Percentiles rank a stretch among this genome's conserved stretches.
phyloP scores from a whole-genome alignment of 805 yeast species.

The Citeromyces matritensis region DNA sequence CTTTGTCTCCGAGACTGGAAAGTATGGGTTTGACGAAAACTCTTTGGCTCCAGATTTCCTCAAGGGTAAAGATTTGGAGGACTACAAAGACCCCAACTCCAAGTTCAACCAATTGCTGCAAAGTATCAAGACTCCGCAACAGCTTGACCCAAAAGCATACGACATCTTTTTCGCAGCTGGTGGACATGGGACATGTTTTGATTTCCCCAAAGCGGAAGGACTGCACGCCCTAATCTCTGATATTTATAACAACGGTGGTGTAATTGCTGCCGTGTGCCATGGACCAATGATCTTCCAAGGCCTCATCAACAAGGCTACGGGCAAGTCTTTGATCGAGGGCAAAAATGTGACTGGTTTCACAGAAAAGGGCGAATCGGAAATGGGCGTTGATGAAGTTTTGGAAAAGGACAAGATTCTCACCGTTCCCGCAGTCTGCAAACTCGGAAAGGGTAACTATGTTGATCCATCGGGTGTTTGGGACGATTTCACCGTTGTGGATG shows the following conservation, averaged over 20 bases:
- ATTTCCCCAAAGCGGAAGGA: constrained; percentile 34
- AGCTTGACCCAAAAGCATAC: constrained; percentile 31
- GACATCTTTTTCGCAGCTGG: constrained; percentile 46
- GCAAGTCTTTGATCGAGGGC: constrained; percentile 30
- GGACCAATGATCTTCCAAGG: constrained; percentile 48
- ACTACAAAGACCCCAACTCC: constrained; percentile 14
- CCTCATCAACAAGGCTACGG: constrained; percentile 23
- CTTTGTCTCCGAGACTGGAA: constrained; percentile 45
- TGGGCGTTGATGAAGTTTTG: constrained; percentile 13
- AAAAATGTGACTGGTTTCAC: constrained; percentile 48
- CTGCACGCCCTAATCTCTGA: constrained; percentile 28
- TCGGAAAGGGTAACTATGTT: constrained; percentile 23
- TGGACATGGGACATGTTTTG: constrained; percentile 50
- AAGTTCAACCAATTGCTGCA: constrained; percentile 22
- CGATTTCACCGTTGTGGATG: constrained; percentile 35
- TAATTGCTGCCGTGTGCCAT: constrained; percentile 53
- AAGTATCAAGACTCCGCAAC: constrained; percentile 28
- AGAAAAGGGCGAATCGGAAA: constrained; percentile 29
- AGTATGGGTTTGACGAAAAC: constrained; percentile 41
- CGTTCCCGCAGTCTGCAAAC: constrained; percentile 20
- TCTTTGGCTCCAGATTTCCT: constrained; percentile 26
- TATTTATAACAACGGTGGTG: constrained; percentile 35
- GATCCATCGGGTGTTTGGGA: constrained; percentile 37
- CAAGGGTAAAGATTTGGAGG: constrained; percentile 25
- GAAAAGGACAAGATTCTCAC: constrained; percentile 14